Evolutionary conservation across 2,329 filamentous ascomycete species (phyloP).

Genomic region (Fusarium solani-melongenae): DNA sequence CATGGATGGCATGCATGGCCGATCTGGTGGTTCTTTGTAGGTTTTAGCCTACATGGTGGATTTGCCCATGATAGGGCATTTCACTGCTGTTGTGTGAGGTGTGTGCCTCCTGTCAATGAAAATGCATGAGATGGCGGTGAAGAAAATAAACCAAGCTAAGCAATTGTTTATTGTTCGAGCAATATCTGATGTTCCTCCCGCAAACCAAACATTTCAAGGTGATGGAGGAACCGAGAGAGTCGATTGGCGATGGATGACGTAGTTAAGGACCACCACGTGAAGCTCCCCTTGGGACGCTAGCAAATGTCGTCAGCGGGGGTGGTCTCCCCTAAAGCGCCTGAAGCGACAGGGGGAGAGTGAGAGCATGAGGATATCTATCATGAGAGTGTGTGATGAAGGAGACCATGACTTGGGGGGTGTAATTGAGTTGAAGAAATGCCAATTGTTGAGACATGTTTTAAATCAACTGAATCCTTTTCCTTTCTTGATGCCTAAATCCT

Average conservation of each 20-base stretch:
- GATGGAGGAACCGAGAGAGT: not conserved
- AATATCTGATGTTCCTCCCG: not conserved
- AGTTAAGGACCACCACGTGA: constrained; percentile 24
- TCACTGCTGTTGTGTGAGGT: not conserved
- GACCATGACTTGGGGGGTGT: not conserved
- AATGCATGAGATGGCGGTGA: not conserved
- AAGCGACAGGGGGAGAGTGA: constrained; percentile 18
- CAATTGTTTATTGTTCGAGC: not conserved
- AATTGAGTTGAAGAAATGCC: not conserved
- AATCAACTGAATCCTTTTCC: not conserved
- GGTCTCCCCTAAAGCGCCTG: constrained; percentile 8
- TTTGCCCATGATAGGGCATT: not conserved
- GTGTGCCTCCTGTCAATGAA: not conserved
- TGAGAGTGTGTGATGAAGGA: not conserved
- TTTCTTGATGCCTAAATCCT: not conserved
- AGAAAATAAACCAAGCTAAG: not conserved
- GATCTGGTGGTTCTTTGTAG: constrained; percentile 28
- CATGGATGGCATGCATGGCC: constrained; percentile 23
- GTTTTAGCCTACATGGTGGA: not conserved
- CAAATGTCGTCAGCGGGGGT: constrained; percentile 34
- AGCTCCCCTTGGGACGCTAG: constrained; percentile 14
- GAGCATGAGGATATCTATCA: not conserved
- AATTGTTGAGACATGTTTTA: not conserved
- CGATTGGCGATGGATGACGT: constrained; percentile 19
- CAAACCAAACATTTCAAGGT: not conserved